Conservation (phyloP, 805 yeast species). For the Brettanomyces sp. region DNA sequence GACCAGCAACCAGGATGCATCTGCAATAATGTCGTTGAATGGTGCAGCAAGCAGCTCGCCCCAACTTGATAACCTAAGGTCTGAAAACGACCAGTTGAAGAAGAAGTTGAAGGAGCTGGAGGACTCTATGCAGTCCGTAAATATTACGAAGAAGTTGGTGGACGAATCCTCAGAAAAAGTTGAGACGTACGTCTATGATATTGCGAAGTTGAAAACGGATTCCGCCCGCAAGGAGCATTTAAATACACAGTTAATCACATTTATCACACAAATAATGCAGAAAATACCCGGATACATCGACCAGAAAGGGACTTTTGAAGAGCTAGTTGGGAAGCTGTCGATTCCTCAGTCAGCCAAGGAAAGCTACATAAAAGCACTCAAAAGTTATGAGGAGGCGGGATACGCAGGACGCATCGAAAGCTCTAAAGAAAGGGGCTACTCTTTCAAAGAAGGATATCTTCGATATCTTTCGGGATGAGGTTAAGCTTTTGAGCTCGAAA, state of each 20-base stretch:
- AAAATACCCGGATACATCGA: constrained; percentile 7
- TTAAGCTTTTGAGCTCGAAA: constrained; percentile 14
- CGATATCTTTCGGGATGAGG: constrained; percentile 21
- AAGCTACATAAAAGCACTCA: constrained; percentile 3
- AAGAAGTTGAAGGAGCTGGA: background rate
- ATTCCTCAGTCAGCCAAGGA: constrained; percentile 1
- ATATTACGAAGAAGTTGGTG: background rate
- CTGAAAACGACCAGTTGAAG: background rate
- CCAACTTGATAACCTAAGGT: background rate
- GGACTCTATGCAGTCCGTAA: background rate
- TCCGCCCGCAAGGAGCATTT: constrained; percentile 1
- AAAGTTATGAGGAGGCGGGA: constrained; percentile 1
- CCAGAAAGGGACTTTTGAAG: constrained; percentile 3
- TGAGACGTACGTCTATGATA: constrained; percentile 4
- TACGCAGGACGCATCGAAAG: background rate
- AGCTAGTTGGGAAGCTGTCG: constrained; percentile 4
- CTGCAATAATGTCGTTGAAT: background rate
- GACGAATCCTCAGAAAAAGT: constrained; percentile 8
- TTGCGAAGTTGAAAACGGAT: constrained; percentile 5
- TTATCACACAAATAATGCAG: constrained; percentile 3
- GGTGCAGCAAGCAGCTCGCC: too few species aligned
- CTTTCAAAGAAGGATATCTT: constrained; percentile 19
- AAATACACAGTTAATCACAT: constrained; percentile 1
- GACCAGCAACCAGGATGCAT: too few species aligned
- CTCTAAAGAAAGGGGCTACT: background rate